Conservation (phyloP, 345 rosid species). For the Gossypium sturtianum region DNA sequence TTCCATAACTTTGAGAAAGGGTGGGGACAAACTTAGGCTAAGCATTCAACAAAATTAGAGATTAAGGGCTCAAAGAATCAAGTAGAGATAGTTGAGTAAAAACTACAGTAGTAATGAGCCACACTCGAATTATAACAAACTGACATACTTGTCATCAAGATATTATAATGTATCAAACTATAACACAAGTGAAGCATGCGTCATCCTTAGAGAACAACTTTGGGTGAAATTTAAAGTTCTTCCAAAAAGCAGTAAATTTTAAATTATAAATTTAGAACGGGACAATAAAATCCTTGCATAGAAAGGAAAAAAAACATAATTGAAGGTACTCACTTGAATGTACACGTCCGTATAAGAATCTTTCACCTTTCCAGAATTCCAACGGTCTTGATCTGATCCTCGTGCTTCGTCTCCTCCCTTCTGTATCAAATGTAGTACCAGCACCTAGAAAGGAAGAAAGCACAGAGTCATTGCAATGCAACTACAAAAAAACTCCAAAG, state of each 20-base stretch:
- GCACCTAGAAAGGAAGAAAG: conserved; percentile 29
- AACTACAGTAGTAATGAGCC: not conserved
- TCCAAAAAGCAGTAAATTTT: not conserved
- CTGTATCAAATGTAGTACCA: conserved; percentile 48
- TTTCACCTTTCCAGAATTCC: conserved; percentile 96
- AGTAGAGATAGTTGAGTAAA: not conserved
- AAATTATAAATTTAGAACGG: not conserved
- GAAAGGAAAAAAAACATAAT: not conserved
- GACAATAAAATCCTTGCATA: not conserved
- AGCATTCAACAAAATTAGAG: not conserved
- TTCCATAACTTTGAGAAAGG: not conserved
- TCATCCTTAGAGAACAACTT: not conserved
- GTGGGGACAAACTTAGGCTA: not conserved
- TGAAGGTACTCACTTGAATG: conserved; percentile 61
- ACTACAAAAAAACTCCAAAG: not conserved
- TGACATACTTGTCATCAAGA: not conserved
- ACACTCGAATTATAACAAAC: not conserved
- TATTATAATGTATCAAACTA: not conserved
- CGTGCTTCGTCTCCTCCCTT: conserved; percentile 77
- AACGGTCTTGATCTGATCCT: conserved; percentile 86
- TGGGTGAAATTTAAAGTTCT: not conserved
- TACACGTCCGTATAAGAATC: conserved; percentile 79
- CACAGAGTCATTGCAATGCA: conserved; percentile 1
- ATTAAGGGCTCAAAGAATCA: not conserved
- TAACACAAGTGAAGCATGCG: not conserved